Evolutionary conservation across 345 rosid species (phyloP).

Genomic region (Geranium rotundifolium): DNA sequence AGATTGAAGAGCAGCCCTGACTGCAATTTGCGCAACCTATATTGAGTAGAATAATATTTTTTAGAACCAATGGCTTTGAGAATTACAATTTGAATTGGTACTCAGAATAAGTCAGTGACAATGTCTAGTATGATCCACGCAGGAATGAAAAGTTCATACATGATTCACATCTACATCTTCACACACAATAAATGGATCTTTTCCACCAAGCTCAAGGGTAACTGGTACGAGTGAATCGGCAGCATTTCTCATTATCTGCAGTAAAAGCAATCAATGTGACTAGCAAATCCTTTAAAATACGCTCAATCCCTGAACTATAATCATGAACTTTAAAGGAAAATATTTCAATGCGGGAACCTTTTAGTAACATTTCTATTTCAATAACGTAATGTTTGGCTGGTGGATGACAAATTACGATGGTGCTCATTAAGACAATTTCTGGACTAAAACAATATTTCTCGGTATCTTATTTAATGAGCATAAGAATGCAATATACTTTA

Average conservation of each 20-base stretch:
- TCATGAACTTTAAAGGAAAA: background rate
- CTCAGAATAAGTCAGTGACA: background rate
- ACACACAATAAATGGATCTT: conserved; percentile 88
- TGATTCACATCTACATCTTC: conserved; percentile 78
- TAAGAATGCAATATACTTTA: background rate
- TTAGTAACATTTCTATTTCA: no score
- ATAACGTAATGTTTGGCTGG: background rate
- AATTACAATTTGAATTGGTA: conserved; percentile 6
- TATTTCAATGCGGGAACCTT: background rate
- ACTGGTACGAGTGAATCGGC: conserved; percentile 67
- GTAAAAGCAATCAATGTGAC: conserved; percentile 6
- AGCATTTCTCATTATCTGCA: conserved; percentile 94
- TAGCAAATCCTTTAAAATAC: background rate
- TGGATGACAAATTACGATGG: background rate
- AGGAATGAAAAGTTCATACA: conserved; percentile 28
- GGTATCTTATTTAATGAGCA: conserved; percentile 4
- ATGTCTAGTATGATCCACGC: conserved; percentile 5
- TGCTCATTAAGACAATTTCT: background rate
- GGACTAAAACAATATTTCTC: background rate
- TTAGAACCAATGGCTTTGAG: conserved; percentile 8
- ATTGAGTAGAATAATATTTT: conserved; percentile 8
- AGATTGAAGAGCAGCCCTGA: conserved; percentile 83
- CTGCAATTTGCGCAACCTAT: conserved; percentile 96
- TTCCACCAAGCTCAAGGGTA: conserved; percentile 98
- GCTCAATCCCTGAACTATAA: background rate